Base-by-base conservation (phyloP, 2,329 filamentous ascomycete genomes). In the Amesomyces nigricolor region DNA sequence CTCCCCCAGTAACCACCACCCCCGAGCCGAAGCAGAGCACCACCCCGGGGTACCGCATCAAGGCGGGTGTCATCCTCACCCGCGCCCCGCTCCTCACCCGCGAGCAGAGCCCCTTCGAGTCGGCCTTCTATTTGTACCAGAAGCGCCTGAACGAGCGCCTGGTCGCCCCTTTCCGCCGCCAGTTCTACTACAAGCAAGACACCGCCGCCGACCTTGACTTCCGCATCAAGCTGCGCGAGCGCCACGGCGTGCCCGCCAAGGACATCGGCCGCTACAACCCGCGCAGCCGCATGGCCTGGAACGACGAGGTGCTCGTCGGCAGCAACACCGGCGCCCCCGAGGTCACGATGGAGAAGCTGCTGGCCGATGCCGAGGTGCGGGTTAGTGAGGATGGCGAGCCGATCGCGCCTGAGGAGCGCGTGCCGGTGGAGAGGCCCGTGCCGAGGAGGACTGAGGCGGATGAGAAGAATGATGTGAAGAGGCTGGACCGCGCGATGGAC, bases 121-220 rank as follows among this genome's bases (percentile, higher is more conserved):
- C 90, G 68, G 80, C 92, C 61, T 97, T 87, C 75, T 96, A 87
- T 78, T 91, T 99, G 70, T 99, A 99, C 76, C 94, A 99, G 75
- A 92, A 92, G 66, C 90, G 94, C 13, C 80, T 99, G 58, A 96
- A 97, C 72, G 94, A 99, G 78, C 88, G 94, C 43, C 80, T 96
- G 51, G 85, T 86, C 17, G 80, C 94, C 4, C 89, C 91, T 1
- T 99, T 97, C 72, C 88, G 88, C 54, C 84, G 88, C 63, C 88
- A 88, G 70, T 94, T 97, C 75, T 99, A 95, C 80, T 95, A 91
- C 81, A 95, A 95, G 77, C 85, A 85, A 64, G 89, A 89, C 68
- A 95, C 91, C 10, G 86, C 91, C 1, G 79, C 83, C 8, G 88
- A 91, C 62, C 77, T 90, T 49, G 91, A 96, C 74, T 97, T 91